Evolutionary conservation across 75 land plant genomes (phyloP), one percentile per base, ranked within the genome.

Genomic region (Gnetum montanum): DNA sequence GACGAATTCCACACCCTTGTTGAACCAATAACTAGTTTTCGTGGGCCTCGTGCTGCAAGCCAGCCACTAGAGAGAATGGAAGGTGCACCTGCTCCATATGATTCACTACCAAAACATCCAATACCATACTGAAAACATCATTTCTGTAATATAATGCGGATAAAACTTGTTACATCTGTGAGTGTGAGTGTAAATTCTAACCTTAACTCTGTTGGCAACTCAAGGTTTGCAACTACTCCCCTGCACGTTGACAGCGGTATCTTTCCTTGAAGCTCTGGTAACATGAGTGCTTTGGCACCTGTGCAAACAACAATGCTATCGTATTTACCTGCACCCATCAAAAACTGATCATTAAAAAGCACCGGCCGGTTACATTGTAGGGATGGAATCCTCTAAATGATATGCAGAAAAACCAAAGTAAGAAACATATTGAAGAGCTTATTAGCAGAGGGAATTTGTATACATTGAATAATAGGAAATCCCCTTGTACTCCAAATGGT

Each of bases 221-320:
- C 66, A 19, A 90, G 43, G 38, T 79, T 69, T 35, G 80, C 75
- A 24, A 86, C 72, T 33, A 90, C 81, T 8, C 99, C 99, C 62
- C 92, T 79, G 63, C 99, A 95, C 40, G 70, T 72, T 20, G 89
- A 65, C 27, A 95, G 57, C 46, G 99, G 97, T 34, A 95, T 80
- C 65, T 69, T 86, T 20, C 83, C 97, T 45, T 63, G 44, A 4
- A 95, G 86, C 60, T 90, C 93, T 23, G 88, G 86, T 31, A 95
- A 73, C 67, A 70, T 50, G 24, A 31, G 60, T 33, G 69, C 83
- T 61, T 76, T 79, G 26, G 99, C 97, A 49, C 99, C 99, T 46
- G 83, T 54, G 43, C 99, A 95, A 1, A 90, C 59, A 26, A 95
- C 64, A 7, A 95, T 93, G 25, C 78, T 81, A 67, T 83, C 78